Percentiles rank a stretch among this genome's conserved stretches.
These are phyloP conservation scores for Parachaetomium inaequale DNA, from an alignment of 495 filamentous ascomycete species.

Conservation along the genomic window DNA sequence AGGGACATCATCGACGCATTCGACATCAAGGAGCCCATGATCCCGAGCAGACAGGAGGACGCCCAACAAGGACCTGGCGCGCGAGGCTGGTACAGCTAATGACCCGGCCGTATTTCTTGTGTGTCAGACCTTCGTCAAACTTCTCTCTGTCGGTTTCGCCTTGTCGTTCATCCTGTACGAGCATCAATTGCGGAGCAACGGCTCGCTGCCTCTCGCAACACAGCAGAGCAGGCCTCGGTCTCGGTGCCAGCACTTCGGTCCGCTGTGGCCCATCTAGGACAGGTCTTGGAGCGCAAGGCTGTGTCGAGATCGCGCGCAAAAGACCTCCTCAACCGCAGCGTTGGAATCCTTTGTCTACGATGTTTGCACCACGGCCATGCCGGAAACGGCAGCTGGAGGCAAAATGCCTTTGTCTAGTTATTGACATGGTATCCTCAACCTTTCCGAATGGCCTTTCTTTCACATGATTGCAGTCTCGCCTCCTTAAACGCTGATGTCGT, in stretches of 20 bases:
- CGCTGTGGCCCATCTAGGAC: neutral
- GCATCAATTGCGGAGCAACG: neutral
- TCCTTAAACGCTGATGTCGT: neutral
- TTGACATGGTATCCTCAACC: neutral
- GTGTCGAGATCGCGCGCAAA: neutral
- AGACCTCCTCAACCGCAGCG: neutral
- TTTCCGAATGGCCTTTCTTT: neutral
- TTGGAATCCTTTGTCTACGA: neutral
- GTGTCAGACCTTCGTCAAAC: neutral
- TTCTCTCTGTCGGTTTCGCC: neutral
- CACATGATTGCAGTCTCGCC: neutral
- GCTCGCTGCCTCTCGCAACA: neutral
- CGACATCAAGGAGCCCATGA: slow-evolving; percentile 71
- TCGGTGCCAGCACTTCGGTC: neutral
- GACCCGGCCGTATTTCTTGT: neutral
- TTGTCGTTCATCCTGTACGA: neutral
- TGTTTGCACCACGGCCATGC: neutral
- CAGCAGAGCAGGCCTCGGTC: neutral
- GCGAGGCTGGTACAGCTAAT: slow-evolving; percentile 73
- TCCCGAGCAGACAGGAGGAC: slow-evolving; percentile 72
- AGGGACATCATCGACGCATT: slow-evolving; percentile 67
- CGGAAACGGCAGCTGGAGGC: neutral
- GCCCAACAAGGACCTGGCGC: slow-evolving; percentile 51
- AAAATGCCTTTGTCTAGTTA: neutral
- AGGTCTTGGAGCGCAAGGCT: neutral